Evolutionary conservation across 2,329 filamentous ascomycete genomes (phyloP), one percentile per base, ranked within the genome.

Genomic region (Phialocephala sp.): DNA sequence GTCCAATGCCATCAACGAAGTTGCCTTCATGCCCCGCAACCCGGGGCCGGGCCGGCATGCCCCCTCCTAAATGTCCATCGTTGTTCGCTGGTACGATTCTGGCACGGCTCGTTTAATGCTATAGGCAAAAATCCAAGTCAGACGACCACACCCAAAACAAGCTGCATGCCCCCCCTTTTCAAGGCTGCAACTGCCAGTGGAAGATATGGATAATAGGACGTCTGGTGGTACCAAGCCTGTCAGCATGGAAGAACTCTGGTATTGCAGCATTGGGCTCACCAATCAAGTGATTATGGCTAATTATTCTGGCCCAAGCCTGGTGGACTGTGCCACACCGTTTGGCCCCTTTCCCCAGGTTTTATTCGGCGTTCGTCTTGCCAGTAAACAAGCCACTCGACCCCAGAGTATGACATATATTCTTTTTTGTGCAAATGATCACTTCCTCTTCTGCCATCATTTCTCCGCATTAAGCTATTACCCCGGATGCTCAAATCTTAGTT

Each of bases 91-190:
- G 20, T 20, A 20, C 27, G 20, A 24, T 18, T 12, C 47, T 52
- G 47, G 20, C 12, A 14, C 54, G 32, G 54, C 32, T 56, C 54
- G 32, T 56, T 11, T n/a, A 39, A 15, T 20, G 36, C 27, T 37
- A 36, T 20, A 56, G 54, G 54, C 54, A 56, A 56, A 56, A 22
- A 9, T 37, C n/a, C 36, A 56, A 36, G 54, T 56, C 54, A 56
- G 47, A 52, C 47, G 47, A 52, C 47, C 9, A 20, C 47, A 32
- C 27, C 22, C 47, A 52, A 52, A 52, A 52, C 47, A 52, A 52
- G 47, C n/a, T 20, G 36, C 6, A 56, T 6, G 5, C 1, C 3
- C 54, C 36, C 27, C 54, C 43, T 45, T 56, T 56, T 37, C 32
- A 32, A 14, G 47, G 2, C 8, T 12, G 47, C 47, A 27, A 5